Percentiles rank a stretch among this genome's conserved stretches.
Conservation (phyloP, 2,329 filamentous ascomycete species). For the Penicillium sp. region DNA sequence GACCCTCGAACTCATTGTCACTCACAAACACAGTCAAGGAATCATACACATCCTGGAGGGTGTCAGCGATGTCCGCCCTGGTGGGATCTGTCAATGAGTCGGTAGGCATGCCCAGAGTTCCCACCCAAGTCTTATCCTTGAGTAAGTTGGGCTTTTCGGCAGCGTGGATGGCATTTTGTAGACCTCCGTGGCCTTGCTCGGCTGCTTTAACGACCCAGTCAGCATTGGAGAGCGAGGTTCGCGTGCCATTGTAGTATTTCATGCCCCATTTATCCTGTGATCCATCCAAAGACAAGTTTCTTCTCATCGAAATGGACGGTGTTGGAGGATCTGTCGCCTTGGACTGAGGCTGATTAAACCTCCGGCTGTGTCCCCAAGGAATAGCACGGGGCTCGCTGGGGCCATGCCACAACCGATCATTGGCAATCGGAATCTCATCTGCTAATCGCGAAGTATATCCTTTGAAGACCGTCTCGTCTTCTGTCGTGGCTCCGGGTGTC, state of each 20-base stretch:
- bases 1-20: constrained; percentile 88
- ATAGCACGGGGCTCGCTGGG: constrained; percentile 67
- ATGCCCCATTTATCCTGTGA: constrained; percentile 9
- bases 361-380: constrained; percentile 67
- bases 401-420: constrained; percentile 32
- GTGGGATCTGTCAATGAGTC: constrained; percentile 74
- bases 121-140: constrained; percentile 78
- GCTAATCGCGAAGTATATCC: constrained; percentile 29
- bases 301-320: constrained; percentile 61
- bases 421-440: constrained; percentile 28
- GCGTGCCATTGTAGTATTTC: constrained; percentile 58
- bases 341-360: constrained; percentile 75
- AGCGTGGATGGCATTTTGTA: constrained; percentile 83
- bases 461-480: constrained; percentile 41
- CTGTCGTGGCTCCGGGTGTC: constrained; percentile 41
- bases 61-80: constrained; percentile 78
- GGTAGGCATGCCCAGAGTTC: constrained; percentile 88
- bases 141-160: constrained; percentile 66
- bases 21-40: constrained; percentile 79
- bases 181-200: constrained; percentile 85
- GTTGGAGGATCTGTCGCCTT: constrained; percentile 56
- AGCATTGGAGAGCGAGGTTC: constrained; percentile 62
- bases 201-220: constrained; percentile 79
- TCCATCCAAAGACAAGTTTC: constrained; percentile 24
- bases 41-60: constrained; percentile 73